Conservation (phyloP, 140 eudicot species). For the Oenanthe javanica region DNA sequence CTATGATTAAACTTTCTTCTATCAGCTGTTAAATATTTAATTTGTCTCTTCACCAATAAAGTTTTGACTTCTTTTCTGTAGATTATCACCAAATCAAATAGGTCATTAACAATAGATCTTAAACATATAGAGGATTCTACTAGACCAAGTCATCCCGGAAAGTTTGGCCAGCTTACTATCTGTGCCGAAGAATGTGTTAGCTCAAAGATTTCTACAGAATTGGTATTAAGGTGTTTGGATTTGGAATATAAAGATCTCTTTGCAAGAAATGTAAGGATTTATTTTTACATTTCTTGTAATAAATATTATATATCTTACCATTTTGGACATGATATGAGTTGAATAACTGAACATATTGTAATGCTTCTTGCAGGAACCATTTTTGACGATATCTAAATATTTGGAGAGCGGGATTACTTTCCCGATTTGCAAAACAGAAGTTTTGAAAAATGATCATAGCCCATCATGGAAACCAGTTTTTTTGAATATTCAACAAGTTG, state of each 20-base stretch:
- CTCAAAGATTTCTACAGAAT: conserved; percentile 76
- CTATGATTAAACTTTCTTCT: not conserved
- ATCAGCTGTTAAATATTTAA: not conserved
- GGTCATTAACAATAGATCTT: conserved; percentile 59
- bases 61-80: conserved; percentile 31
- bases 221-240: conserved; percentile 80
- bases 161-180: conserved; percentile 64
- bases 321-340: conserved; percentile 8
- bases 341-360: conserved; percentile 15
- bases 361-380: conserved; percentile 75
- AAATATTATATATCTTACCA: not conserved
- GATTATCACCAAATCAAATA: conserved; percentile 68
- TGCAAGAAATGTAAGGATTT: conserved; percentile 82
- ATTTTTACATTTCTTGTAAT: not conserved
- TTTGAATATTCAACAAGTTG: conserved; percentile 75
- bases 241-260: conserved; percentile 83
- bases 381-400: conserved; percentile 65
- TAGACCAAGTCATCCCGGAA: conserved; percentile 34
- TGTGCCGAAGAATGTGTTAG: conserved; percentile 75
- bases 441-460: conserved; percentile 60
- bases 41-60: conserved; percentile 21
- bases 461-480: conserved; percentile 80
- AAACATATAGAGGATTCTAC: conserved; percentile 35
- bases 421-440: conserved; percentile 96
- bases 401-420: conserved; percentile 54